These are phyloP conservation scores for Parathielavia appendiculata DNA, from an alignment of 495 filamentous ascomycete genomes.

Conservation along the genomic window DNA sequence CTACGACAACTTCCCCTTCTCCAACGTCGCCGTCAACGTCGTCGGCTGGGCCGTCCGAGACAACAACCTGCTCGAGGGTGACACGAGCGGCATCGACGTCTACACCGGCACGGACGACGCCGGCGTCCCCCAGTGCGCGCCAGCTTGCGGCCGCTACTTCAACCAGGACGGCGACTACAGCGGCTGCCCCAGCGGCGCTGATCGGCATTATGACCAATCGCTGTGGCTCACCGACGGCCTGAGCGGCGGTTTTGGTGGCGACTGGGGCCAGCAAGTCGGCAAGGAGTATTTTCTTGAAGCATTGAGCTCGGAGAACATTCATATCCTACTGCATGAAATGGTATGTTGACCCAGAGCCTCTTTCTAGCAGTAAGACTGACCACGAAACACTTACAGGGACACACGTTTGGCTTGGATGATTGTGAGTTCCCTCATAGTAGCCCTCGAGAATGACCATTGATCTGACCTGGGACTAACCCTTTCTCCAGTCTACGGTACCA, in stretches of 20 bases:
- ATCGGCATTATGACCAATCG: not conserved
- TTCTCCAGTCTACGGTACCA: too few species aligned
- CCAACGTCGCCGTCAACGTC: not conserved
- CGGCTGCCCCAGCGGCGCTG: not conserved
- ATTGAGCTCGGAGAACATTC: not conserved
- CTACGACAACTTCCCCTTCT: not conserved
- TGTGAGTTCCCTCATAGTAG: too few species aligned
- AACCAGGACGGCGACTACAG: not conserved
- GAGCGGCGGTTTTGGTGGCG: not conserved
- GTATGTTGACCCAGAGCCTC: too few species aligned
- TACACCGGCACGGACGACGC: not conserved
- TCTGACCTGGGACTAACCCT: too few species aligned
- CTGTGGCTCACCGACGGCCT: not conserved
- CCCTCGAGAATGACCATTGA: too few species aligned
- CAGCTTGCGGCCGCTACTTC: not conserved
- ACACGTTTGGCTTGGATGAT: too few species aligned
- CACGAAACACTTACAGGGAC: too few species aligned
- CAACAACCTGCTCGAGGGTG: not conserved
- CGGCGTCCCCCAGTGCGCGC: not conserved
- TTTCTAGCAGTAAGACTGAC: too few species aligned
- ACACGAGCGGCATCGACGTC: not conserved
- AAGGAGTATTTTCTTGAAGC: not conserved
- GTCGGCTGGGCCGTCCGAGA: not conserved
- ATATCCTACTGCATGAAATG: slow-evolving; percentile 2
- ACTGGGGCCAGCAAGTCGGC: not conserved